These are phyloP conservation scores for Babesia ovata DNA, from an alignment of 169 alveolate species.

Conservation along the genomic window DNA sequence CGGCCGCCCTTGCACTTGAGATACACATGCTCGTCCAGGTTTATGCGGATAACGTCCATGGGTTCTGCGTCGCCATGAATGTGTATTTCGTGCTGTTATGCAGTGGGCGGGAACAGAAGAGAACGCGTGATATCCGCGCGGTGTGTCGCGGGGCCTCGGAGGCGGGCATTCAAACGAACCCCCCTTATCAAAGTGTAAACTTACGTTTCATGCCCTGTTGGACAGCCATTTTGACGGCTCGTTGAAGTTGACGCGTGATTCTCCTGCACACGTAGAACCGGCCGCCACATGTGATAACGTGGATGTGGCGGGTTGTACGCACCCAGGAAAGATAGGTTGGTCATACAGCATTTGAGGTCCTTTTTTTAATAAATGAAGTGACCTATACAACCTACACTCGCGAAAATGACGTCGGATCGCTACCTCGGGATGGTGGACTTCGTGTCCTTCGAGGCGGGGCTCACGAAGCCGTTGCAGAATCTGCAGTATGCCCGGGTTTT, in stretches of 20 bases:
- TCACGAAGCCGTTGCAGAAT: slow-evolving; percentile 8
- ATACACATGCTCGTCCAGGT: slow-evolving; percentile 85
- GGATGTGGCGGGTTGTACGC: too few species aligned
- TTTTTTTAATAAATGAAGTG: too few species aligned
- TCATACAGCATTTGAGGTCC: too few species aligned
- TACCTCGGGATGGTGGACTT: slow-evolving; percentile 10
- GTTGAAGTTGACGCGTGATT: too few species aligned
- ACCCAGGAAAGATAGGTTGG: too few species aligned
- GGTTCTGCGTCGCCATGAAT: slow-evolving; percentile 78
- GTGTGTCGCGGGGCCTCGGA: too few species aligned
- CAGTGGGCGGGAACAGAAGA: too few species aligned
- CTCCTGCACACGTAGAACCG: too few species aligned
- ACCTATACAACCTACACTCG: too few species aligned
- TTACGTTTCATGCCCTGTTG: neutral
- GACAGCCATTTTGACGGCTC: neutral
- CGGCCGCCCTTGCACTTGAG: slow-evolving; percentile 90
- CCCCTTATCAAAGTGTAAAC: neutral
- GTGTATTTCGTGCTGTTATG: neutral
- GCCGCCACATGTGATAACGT: too few species aligned
- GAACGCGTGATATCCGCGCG: too few species aligned
- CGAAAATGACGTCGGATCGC: slow-evolving; percentile 7
- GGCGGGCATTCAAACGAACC: too few species aligned
- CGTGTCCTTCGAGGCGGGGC: slow-evolving; percentile 1
- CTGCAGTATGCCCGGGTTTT: slow-evolving; percentile 37
- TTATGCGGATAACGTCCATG: slow-evolving; percentile 86